Conservation (phyloP, 371 early-diverging fungal species). For the Rhizopus stolonifer region DNA sequence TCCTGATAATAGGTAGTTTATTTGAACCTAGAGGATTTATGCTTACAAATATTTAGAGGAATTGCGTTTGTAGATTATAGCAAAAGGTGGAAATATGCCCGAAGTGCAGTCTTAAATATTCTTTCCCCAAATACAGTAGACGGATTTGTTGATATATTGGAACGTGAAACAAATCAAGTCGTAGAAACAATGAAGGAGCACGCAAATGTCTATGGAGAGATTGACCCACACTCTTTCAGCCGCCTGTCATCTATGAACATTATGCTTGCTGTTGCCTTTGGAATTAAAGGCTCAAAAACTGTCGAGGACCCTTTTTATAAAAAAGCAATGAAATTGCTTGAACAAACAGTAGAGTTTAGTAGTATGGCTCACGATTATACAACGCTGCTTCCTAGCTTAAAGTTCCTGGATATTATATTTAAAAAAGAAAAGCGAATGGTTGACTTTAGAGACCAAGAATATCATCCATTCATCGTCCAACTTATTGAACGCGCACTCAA, state of each 20-base stretch:
- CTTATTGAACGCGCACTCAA: not conserved
- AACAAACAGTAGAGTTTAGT: not conserved
- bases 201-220: not conserved
- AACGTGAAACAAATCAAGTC: conserved; percentile 4
- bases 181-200: conserved; percentile 4
- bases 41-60: not conserved
- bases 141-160: not conserved
- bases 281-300: conserved; percentile 1
- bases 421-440: conserved; percentile 2
- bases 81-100: conserved; percentile 15
- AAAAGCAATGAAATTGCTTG: conserved; percentile 1
- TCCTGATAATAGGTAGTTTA: not conserved
- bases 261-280: conserved; percentile 6
- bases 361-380: not conserved
- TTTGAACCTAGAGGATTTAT: too few species aligned
- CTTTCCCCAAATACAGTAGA: conserved; percentile 7
- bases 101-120: conserved; percentile 5
- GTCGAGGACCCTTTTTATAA: conserved; percentile 10
- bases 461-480: not conserved
- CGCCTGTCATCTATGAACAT: conserved; percentile 7
- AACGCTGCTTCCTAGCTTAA: conserved; percentile 4
- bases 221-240: conserved; percentile 8
- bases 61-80: conserved; percentile 3
- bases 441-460: not conserved
- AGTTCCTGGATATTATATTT: conserved; percentile 12